A percentile compares a stretch with the other conserved stretches of the same genome.
These are phyloP conservation scores for Dipodascus geniculatus DNA, from an alignment of 805 yeast species.

Conservation along the genomic window DNA sequence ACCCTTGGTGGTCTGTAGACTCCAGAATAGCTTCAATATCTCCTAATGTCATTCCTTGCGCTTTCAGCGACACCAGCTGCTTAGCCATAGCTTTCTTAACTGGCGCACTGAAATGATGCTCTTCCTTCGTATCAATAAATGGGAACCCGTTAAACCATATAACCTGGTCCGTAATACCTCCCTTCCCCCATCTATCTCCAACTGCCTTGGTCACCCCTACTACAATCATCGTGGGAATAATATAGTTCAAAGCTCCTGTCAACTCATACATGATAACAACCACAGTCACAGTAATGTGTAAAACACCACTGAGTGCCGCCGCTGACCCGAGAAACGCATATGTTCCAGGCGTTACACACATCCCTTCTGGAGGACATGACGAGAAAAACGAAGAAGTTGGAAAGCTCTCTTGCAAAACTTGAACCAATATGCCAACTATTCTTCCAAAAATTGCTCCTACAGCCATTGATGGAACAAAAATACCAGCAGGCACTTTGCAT, in stretches of 20 bases:
- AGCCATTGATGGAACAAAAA: slow-evolving; percentile 95
- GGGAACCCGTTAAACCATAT: slow-evolving; percentile 84
- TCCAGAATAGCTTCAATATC: slow-evolving; percentile 15
- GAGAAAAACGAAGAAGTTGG: slow-evolving; percentile 28
- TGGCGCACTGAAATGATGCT: slow-evolving; percentile 40
- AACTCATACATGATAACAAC: slow-evolving; percentile 93
- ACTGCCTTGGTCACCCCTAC: slow-evolving; percentile 79
- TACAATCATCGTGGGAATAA: slow-evolving; percentile 92
- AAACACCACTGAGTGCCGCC: slow-evolving; percentile 88
- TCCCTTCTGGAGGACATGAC: slow-evolving; percentile 31
- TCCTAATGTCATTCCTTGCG: slow-evolving; percentile 14
- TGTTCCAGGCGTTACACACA: slow-evolving; percentile 82
- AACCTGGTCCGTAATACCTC: slow-evolving; percentile 95
- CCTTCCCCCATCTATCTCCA: slow-evolving; percentile 64
- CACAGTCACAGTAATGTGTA: slow-evolving; percentile 84
- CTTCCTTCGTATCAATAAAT: slow-evolving; percentile 40
- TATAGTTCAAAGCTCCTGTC: slow-evolving; percentile 87
- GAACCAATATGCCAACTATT: slow-evolving; percentile 63
- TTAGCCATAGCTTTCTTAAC: slow-evolving; percentile 50
- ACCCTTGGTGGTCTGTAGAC: slow-evolving; percentile 19
- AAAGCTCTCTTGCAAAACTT: slow-evolving; percentile 32
- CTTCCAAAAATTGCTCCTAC: slow-evolving; percentile 94
- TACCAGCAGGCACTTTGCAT: slow-evolving; percentile 89
- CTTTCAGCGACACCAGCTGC: slow-evolving; percentile 9
- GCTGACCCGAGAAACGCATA: slow-evolving; percentile 96